Evolutionary conservation across 2,329 filamentous ascomycete genomes (phyloP), one percentile per base, ranked within the genome.

Genomic region (Cercospora nicotianae): DNA sequence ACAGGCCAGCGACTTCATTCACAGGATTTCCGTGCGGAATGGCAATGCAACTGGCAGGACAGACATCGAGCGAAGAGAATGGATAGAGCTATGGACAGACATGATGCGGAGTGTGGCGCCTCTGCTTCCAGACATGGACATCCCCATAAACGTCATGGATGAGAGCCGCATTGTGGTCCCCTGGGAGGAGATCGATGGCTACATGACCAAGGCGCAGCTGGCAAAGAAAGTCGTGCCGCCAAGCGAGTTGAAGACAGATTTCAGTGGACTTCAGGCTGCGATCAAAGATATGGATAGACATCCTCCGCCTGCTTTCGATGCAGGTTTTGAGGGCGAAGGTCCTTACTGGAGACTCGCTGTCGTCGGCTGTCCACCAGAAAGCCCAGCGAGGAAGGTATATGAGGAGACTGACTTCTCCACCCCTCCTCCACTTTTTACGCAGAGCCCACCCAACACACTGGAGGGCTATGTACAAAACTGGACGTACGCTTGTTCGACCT

Each of bases 71-170:
- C 70, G 77, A 3, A 69, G 76, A 62, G 67, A 72, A 58, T 83
- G 82, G 78, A 77, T 83, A 67, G 71, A 79, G 4, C 69, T 80
- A 5, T 84, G 82, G 81, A 61, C 74, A 39, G 76, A 81, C 36
- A 74, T 84, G 74, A 73, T 82, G 13, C 65, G 74, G 33, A 78
- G 75, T 9, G 76, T 84, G 9, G 69, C 78, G 5, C 72, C 76
- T 18, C 72, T 70, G 58, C 74, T 84, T 13, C 83, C 83, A 3
- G 82, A 85, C 69, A 71, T 85, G 36, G 80, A 84, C 63, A 75
- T 85, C 58, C 77, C 83, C 0, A 77, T 84, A 60, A 85, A 85
- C 69, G 73, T 79, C 36, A 84, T 84, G 82, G 83, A 85, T 64
- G 82, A 85, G 73, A 80, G 80, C 39, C 77, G 83, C 2, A 70